Base-by-base conservation (phyloP, 1,284 basidiomycete species). In the Puccinia novopanici region DNA sequence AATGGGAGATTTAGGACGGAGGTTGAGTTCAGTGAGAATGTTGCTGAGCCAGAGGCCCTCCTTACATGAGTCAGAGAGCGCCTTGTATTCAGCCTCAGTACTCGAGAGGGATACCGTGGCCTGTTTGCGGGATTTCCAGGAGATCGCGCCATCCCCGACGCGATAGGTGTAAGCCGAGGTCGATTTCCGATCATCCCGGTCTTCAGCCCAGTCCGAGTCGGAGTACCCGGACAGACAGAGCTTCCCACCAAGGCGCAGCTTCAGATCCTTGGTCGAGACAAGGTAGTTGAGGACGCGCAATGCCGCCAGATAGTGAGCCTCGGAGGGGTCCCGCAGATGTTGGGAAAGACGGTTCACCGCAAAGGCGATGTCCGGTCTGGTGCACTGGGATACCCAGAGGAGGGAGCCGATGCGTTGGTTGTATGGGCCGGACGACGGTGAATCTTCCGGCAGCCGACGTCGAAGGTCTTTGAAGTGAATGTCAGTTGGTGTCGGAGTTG, bases 181-280 rank as follows among this genome's bases (percentile, higher is more conserved):
- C 52, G 68, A 71, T 27, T 27, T 24, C 30, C 54, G 8, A 37
- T 72, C 50, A 5, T 54, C 19, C 0, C 34, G 45, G 22, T 72
- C 37, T 45, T 50, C 68, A 5, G 68, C 68, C 68, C 68, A 71
- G 19, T 71, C 68, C 13, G 68, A 19, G 40, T 71, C 68, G 10
- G 40, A 45, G 24, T 45, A 71, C 68, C 68, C 8, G 42, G 10
- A 30, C 30, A 45, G n/a, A 15, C 40, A 4, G 19, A 17, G 8
- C n/a, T 30, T 19, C 6, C 48, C 68, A 13, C 68, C 63, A 1
- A 67, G 63, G 13, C 19, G 37, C 1, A 67, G 63, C 3, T 24
- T 19, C 4, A 67, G 63, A 15, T 34, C 27, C 10, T 40, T 48
- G 17, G 63, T 67, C 5, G 63, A 67, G 30, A 22, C 22, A 15